phyloP scores from a whole-genome alignment of 768 basidiomycete genomes.

The Amanita pseudoporphyria region DNA sequence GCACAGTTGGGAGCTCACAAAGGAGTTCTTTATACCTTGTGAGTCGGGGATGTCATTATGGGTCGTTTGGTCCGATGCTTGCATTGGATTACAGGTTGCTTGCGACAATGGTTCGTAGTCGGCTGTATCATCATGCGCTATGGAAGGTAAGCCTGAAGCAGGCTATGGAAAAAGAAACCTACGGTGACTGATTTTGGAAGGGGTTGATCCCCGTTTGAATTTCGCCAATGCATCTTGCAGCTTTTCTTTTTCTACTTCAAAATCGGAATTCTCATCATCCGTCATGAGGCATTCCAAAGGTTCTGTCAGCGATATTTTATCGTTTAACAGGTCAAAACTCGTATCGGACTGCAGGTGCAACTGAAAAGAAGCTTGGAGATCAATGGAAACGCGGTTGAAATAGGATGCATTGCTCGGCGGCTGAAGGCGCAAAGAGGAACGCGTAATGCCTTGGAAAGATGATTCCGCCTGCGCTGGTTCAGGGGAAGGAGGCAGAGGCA shows the following conservation, averaged over 20 bases:
- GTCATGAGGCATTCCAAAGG: conserved; percentile 15
- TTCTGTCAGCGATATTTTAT: conserved; percentile 32
- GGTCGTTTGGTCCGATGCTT: not conserved
- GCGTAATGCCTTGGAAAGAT: not conserved
- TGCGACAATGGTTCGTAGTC: not conserved
- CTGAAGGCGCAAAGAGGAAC: not conserved
- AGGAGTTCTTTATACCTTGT: not conserved
- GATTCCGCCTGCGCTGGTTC: not conserved
- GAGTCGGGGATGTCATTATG: not conserved
- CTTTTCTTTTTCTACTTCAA: conserved; percentile 18
- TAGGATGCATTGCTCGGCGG: conserved; percentile 13
- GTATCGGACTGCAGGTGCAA: conserved; percentile 35
- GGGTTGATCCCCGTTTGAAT: not conserved
- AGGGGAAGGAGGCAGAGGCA: not conserved
- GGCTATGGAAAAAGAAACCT: not conserved
- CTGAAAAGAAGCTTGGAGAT: conserved; percentile 39
- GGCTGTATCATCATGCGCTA: not conserved
- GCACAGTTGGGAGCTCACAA: not conserved
- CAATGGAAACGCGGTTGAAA: conserved; percentile 30
- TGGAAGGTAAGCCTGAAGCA: not conserved
- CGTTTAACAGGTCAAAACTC: conserved; percentile 43
- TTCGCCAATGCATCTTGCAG: conserved; percentile 8
- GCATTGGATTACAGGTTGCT: not conserved
- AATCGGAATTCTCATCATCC: conserved; percentile 33
- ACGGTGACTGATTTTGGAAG: not conserved